These are phyloP conservation scores for Penicillium aurantiogriseum DNA, from an alignment of 2,329 filamentous ascomycete species.

Conservation along the genomic window DNA sequence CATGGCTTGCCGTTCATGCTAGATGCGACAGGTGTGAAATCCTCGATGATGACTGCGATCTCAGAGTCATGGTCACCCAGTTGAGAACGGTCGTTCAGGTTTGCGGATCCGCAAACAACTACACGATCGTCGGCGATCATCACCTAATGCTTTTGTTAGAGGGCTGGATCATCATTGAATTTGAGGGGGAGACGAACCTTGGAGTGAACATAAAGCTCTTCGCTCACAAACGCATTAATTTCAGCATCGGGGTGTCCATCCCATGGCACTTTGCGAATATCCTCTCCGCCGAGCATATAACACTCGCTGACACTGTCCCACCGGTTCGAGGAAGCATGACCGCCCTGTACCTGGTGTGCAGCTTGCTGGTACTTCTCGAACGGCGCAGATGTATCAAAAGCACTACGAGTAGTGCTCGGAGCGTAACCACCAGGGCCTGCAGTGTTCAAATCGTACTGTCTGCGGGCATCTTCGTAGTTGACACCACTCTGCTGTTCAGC, in stretches of 20 bases:
- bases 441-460: conserved; percentile 48
- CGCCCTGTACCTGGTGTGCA: conserved; percentile 55
- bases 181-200: conserved; percentile 40
- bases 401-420: conserved; percentile 33
- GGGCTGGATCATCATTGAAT: not conserved
- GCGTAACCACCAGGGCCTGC: conserved; percentile 44
- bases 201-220: conserved; percentile 62
- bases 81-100: conserved; percentile 89
- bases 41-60: conserved; percentile 84
- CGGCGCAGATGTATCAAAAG: conserved; percentile 42
- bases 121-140: conserved; percentile 84
- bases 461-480: conserved; percentile 46
- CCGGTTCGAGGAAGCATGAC: conserved; percentile 50
- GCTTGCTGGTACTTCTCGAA: conserved; percentile 73
- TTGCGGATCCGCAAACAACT: conserved; percentile 82
- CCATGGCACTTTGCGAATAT: conserved; percentile 65
- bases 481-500: conserved; percentile 45
- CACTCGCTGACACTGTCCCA: conserved; percentile 76
- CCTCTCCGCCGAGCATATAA: conserved; percentile 76
- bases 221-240: conserved; percentile 62
- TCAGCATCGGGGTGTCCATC: conserved; percentile 54
- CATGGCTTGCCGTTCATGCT: conserved; percentile 77
- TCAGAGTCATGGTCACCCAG: conserved; percentile 88
- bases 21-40: conserved; percentile 67
- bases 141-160: conserved; percentile 37